Evolutionary conservation across 1,284 basidiomycete species (phyloP), one percentile per base, ranked within the genome.

Genomic region (Omphalotus olearius): DNA sequence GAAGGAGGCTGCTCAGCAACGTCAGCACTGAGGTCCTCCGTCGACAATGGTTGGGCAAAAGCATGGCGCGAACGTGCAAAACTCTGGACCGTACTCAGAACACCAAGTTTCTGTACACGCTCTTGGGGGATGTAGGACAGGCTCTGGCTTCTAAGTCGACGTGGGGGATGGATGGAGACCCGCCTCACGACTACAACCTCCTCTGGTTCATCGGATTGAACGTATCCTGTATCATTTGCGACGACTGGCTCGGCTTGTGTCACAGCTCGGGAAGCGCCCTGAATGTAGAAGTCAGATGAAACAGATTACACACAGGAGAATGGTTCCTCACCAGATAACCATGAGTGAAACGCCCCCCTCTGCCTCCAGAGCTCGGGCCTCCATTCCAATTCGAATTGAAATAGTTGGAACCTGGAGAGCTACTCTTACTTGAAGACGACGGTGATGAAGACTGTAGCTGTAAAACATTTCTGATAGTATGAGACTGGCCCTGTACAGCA

Each of bases 391-490:
- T 30, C 26, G 43, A 45, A 10, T 47, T 40, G 30, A 40, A 42
- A 17, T 46, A 47, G 20, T 46, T 47, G 28, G 45, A 47, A 23
- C 45, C 45, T 14, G 51, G 45, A 5, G 51, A 43, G 11, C 14
- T 37, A n/a, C 45, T 35, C 40, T 55, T 51, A 18, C 69, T 62
- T 61, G 73, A 64, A 52, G 69, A 56, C 56, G 62, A 17, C 67
- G 64, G 10, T 61, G 58, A 18, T 59, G 72, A 68, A 7, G 79
- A 72, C 67, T 82, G 82, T 25, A 81, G 64, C 60, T 88, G 85
- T 51, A 89, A 75, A 49, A 85, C 88, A 76, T 85, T 90, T 56
- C 86, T 73, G 63, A 91, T 71, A 0, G 84, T 79, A 55, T 80
- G 72, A 6, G 83, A 76, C 64, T 85, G 84, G 56, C 81, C 82